Evolutionary conservation across 805 yeast species (phyloP).

Genomic region (Lachancea meyersii): DNA sequence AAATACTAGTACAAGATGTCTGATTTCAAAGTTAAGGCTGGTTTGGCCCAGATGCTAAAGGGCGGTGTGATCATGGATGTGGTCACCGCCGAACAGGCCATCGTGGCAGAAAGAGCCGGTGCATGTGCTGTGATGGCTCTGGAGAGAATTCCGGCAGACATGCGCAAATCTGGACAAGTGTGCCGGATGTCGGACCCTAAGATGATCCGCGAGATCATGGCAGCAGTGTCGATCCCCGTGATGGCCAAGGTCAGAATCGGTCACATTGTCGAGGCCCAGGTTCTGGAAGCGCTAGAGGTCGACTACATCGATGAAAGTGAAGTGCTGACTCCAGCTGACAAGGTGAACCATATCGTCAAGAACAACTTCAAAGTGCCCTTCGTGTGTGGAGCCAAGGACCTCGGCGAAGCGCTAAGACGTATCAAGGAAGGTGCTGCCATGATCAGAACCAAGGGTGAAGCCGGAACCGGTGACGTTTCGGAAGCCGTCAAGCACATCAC

Average conservation of each 20-base stretch:
- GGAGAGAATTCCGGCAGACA: conserved; percentile 80
- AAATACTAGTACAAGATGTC: no score
- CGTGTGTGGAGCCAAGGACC: conserved; percentile 77
- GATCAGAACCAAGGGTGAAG: conserved; percentile 85
- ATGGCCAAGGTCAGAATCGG: conserved; percentile 88
- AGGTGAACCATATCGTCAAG: conserved; percentile 57
- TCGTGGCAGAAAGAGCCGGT: conserved; percentile 74
- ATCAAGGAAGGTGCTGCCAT: conserved; percentile 79
- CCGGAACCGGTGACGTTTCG: conserved; percentile 82
- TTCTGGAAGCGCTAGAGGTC: conserved; percentile 61
- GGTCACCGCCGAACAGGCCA: conserved; percentile 73
- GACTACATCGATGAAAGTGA: conserved; percentile 84
- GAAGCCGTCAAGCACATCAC: conserved; percentile 76
- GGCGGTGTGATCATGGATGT: conserved; percentile 74
- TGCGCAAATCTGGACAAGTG: conserved; percentile 74
- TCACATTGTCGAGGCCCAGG: conserved; percentile 75
- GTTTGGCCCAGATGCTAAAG: conserved; percentile 80
- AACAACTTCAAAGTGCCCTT: conserved; percentile 60
- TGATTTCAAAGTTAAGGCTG: conserved; percentile 54
- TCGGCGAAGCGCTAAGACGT: conserved; percentile 78
- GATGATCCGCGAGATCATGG: conserved; percentile 70
- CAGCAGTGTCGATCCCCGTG: conserved; percentile 57
- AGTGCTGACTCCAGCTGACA: conserved; percentile 79
- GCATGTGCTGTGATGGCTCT: conserved; percentile 89
- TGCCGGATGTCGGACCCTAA: conserved; percentile 83